Conservation (phyloP, 2,329 filamentous ascomycete genomes). For the Zymoseptoria brevis region DNA sequence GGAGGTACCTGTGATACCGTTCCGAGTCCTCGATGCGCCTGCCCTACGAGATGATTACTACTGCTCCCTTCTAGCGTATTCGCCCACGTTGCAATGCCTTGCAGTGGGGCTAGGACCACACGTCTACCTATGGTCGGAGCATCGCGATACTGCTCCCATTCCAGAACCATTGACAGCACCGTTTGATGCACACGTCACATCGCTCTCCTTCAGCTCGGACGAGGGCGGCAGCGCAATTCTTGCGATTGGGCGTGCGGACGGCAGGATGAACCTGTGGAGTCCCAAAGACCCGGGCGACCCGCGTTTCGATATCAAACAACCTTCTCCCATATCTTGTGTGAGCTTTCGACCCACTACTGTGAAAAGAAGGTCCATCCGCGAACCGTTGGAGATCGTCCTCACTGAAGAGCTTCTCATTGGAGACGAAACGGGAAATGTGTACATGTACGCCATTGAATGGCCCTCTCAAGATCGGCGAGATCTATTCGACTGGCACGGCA, state of each 20-base stretch:
- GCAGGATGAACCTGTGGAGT: slow-evolving; percentile 69
- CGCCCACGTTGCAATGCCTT: slow-evolving; percentile 61
- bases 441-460: slow-evolving; percentile 90
- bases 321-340: slow-evolving; percentile 66
- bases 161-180: slow-evolving; percentile 48
- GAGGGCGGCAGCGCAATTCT: slow-evolving; percentile 71
- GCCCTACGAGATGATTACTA: slow-evolving; percentile 92
- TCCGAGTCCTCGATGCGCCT: slow-evolving; percentile 71
- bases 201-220: slow-evolving; percentile 79
- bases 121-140: slow-evolving; percentile 86
- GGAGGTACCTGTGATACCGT: slow-evolving; percentile 25
- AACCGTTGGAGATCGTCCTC: slow-evolving; percentile 45
- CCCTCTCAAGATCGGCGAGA: slow-evolving; percentile 50
- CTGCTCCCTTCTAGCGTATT: slow-evolving; percentile 85
- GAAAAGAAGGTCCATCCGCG: slow-evolving; percentile 42
- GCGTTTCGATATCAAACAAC: slow-evolving; percentile 68
- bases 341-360: slow-evolving; percentile 64
- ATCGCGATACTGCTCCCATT: slow-evolving; percentile 40
- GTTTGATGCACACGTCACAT: slow-evolving; percentile 57
- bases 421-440: slow-evolving; percentile 73
- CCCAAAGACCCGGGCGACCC: slow-evolving; percentile 56
- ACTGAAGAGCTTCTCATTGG: slow-evolving; percentile 83
- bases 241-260: slow-evolving; percentile 73
- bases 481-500: slow-evolving; percentile 66
- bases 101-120: slow-evolving; percentile 73